These are phyloP conservation scores for Hypoxylon sp. DNA, from an alignment of 2,329 filamentous ascomycete species.

Conservation along the genomic window DNA sequence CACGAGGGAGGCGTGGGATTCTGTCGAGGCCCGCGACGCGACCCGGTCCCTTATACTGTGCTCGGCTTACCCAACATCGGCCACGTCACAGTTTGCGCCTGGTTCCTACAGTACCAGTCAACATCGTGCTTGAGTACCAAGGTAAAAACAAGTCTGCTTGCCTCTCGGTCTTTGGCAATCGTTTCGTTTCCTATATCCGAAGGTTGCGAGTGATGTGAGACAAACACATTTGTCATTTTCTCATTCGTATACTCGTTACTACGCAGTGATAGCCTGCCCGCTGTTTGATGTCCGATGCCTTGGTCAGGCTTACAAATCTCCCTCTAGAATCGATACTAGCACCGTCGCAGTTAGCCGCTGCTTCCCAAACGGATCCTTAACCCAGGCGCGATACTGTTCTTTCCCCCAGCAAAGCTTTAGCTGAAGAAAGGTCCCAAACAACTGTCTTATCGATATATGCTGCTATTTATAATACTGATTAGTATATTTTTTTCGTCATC, in stretches of 20 bases:
- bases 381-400: slow-evolving; percentile 41
- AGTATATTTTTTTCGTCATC: slow-evolving; percentile 31
- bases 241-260: background rate
- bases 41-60: slow-evolving; percentile 15
- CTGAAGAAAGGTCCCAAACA: slow-evolving; percentile 45
- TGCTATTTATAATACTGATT: slow-evolving; percentile 45
- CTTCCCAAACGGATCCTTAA: background rate
- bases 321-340: too few species aligned
- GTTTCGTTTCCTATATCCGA: background rate
- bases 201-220: too few species aligned
- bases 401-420: slow-evolving; percentile 51
- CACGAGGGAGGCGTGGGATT: slow-evolving; percentile 40
- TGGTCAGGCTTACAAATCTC: background rate
- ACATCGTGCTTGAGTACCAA: slow-evolving; percentile 6
- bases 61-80: slow-evolving; percentile 17
- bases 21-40: slow-evolving; percentile 30
- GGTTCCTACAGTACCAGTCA: background rate
- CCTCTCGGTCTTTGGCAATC: background rate
- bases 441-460: slow-evolving; percentile 37
- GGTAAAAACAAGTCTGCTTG: too few species aligned
- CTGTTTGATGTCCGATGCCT: background rate
- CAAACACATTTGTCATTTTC: background rate
- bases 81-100: background rate
- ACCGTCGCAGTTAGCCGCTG: background rate
- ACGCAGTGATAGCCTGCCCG: background rate